Base-by-base conservation (phyloP, 176 grass and related monocot species). In the Saccharum officinarum region DNA sequence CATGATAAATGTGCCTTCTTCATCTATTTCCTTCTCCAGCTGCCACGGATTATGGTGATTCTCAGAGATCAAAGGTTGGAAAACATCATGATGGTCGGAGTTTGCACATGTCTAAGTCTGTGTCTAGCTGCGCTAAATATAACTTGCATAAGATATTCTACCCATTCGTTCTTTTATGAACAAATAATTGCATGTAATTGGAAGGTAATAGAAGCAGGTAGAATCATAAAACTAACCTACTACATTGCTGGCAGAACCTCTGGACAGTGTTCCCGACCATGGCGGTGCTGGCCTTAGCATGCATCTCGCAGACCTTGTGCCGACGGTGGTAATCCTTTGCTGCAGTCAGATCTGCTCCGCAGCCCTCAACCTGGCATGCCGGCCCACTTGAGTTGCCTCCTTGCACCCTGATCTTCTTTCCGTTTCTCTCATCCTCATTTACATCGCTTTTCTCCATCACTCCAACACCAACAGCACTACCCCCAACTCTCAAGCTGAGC, bases 271-370 rank as follows among this genome's bases (percentile, higher is more conserved):
- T 94, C 59, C 94, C 78, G 0, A 99, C 92, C 26, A 97, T 72
- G n/a, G 92, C 94, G 20, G 94, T 94, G 52, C 17, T 92, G 1
- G 94, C 97, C 84, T 99, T 99, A 17, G 97, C 90, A 92, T 99
- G 97, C 91, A 92, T 96, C 90, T 94, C 97, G 20, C 97, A 99
- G 81, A 99, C 97, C 65, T 94, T 99, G 87, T 99, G 97, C 9
- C 97, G 82, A 18, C 97, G 82, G 80, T 99, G 97, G 82, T 97
- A 99, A 88, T 99, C 97, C 88, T 92, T 99, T 0, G 88, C 89
- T 5, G 33, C 78, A 33, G 82, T 88, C 82, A 99, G 93, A 77
- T 99, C 97, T 1, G 84, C 90, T 26, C 14, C 80, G 42, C 97
- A 99, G 36, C 92, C 97, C 65, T 97, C 97, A 25, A 99, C 97